Conservation (phyloP, 2,329 filamentous ascomycete genomes). For the Aspergillus tubingensis region DNA sequence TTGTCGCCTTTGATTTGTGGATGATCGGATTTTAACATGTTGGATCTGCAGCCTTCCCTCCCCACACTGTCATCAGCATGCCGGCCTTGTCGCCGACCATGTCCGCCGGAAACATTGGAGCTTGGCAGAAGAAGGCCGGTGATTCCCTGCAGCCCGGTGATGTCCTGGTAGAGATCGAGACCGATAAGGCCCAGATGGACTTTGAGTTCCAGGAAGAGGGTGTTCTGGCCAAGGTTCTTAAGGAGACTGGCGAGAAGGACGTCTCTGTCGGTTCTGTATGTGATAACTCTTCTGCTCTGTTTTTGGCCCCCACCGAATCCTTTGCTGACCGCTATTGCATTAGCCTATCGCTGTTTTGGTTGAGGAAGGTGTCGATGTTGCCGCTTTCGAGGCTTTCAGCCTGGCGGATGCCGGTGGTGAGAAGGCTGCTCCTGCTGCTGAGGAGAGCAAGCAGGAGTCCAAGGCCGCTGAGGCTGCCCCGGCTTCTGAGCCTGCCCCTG, state of each 20-base stretch:
- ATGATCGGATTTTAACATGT: conserved; percentile 23
- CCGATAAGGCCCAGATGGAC: conserved; percentile 99
- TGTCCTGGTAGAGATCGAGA: conserved; percentile 97
- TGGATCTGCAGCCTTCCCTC: conserved; percentile 73
- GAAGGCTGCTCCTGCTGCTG: conserved; percentile 61
- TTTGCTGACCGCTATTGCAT: conserved; percentile 27
- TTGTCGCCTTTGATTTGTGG: conserved; percentile 14
- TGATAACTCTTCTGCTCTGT: conserved; percentile 30
- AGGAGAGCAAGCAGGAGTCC: conserved; percentile 64
- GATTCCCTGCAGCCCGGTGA: conserved; percentile 87
- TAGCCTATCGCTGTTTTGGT: conserved; percentile 95
- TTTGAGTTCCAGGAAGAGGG: conserved; percentile 99
- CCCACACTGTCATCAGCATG: conserved; percentile 96
- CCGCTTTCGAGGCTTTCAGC: conserved; percentile 85
- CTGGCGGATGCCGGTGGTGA: conserved; percentile 89
- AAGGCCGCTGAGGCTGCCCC: conserved; percentile 55
- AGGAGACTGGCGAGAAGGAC: conserved; percentile 91
- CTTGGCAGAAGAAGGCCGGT: conserved; percentile 96
- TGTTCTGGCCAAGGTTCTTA: conserved; percentile 89
- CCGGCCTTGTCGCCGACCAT: conserved; percentile 97
- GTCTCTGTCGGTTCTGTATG: conserved; percentile 90
- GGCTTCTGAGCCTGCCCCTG: conserved; percentile 54
- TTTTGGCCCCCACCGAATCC: not conserved
- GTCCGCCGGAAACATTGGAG: conserved; percentile 92
- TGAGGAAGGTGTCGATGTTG: conserved; percentile 84